Base-by-base conservation (phyloP, 768 basidiomycete species). In the Dioszegia crocea region DNA sequence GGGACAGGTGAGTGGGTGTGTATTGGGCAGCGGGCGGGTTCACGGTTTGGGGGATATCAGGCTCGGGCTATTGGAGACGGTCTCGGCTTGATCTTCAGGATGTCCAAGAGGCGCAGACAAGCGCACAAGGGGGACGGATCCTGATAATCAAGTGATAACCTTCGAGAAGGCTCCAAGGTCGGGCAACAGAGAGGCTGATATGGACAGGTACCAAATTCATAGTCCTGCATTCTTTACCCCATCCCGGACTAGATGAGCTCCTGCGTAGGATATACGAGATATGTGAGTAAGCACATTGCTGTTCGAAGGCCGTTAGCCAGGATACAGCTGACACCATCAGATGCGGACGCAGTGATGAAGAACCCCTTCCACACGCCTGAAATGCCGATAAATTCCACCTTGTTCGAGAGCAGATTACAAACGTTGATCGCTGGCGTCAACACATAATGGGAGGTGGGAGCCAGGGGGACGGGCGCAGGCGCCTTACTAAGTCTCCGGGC, bases 291-390 rank as follows among this genome's bases (percentile, higher is more conserved):
- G 10, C 16, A 48, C 27, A 29, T 48, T 30, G 9, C 45, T 21
- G 14, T 14, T 33, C 33, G 33, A 33, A 14, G 14, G 33, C 8
- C 14, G 33, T 33, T n/a, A n/a, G n/a, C n/a, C n/a, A n/a, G n/a
- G n/a, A n/a, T n/a, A n/a, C n/a, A 24, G 45, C 45, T 31, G 11
- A 4, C 50, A 4, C 10, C 40, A 4, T 11, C 29, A 76, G 75
- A 97, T 75, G 83, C 93, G 0, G 96, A 98, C 72, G 85, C 88
- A 1, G 92, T 92, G 55, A 94, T 97, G 90, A 97, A 98, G 81
- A 97, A 97, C 72, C 96, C 96, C 0, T 99, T 99, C 78, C 91
- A 98, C 77, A 94, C 91, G 4, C 89, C 88, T n/a, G 96, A 98
- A 76, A 99, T 98, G 94, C 96, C 96, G 1, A 92, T 98, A 64